A percentile compares a stretch with the other conserved stretches of the same genome.
Evolutionary conservation across 163 green algal genomes (phyloP).

Genomic region (Coccomyxa subellipsoidea): DNA sequence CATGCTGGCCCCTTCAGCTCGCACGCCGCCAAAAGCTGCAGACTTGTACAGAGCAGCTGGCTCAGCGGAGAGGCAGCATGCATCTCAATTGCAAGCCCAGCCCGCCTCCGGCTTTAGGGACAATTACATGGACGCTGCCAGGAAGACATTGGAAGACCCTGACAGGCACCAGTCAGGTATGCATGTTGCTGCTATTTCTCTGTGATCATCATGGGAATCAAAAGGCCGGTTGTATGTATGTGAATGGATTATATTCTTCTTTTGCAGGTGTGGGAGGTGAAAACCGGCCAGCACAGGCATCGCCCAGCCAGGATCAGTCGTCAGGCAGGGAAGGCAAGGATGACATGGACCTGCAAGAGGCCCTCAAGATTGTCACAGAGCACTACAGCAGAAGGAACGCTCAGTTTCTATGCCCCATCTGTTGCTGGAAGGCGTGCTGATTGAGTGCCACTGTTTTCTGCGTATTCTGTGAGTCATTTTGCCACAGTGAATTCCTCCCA

Average conservation of each 20-base stretch:
- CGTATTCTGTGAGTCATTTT: too few species aligned
- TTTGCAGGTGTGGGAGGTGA: neutral
- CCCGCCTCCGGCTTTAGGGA: neutral
- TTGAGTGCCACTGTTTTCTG: too few species aligned
- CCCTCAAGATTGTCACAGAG: slow-evolving; percentile 4
- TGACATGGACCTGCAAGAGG: neutral
- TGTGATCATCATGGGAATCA: too few species aligned
- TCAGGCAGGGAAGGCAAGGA: neutral
- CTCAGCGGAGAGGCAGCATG: neutral
- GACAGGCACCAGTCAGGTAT: neutral
- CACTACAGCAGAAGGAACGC: slow-evolving; percentile 11
- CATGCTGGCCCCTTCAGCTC: neutral
- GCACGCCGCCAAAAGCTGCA: neutral
- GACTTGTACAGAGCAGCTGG: neutral
- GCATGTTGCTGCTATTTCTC: neutral
- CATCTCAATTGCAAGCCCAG: neutral
- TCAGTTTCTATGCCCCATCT: too few species aligned
- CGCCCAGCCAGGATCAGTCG: neutral
- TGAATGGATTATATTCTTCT: too few species aligned
- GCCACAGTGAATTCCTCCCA: too few species aligned
- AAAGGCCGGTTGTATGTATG: too few species aligned
- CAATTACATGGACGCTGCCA: neutral
- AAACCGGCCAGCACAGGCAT: neutral
- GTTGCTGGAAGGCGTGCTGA: too few species aligned
- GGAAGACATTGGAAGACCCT: neutral